Percentiles rank a stretch among this genome's conserved stretches.
phyloP scores from a whole-genome alignment of 192 early-diverging fungal species.

The Ramicandelaber brevisporus region DNA sequence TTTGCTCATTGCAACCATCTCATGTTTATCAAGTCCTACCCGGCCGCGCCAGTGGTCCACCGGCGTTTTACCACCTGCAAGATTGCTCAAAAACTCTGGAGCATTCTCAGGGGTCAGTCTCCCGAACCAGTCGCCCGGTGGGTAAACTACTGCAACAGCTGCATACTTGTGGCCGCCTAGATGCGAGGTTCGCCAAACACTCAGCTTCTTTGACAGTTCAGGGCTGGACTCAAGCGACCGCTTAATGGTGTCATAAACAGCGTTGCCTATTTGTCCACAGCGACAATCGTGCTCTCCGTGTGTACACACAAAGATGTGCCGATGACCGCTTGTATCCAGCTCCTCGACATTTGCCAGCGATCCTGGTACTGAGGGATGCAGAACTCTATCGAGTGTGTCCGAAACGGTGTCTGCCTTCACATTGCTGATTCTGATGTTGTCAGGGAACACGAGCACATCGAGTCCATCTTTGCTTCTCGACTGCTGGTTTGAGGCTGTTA shows the following conservation, averaged over 20 bases:
- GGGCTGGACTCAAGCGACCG: conserved; percentile 5
- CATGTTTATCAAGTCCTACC: no score
- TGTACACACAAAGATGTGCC: conserved; percentile 19
- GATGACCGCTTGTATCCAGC: conserved; percentile 11
- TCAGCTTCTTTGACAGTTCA: conserved; percentile 5
- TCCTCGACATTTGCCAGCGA: no score
- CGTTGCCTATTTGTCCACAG: conserved; percentile 10
- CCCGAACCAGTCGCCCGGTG: conserved; percentile 19
- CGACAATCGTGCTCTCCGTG: conserved; percentile 13
- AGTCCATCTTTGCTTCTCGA: background rate
- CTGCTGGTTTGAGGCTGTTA: no score
- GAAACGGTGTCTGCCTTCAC: conserved; percentile 7
- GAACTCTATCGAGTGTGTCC: conserved; percentile 13
- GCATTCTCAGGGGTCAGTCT: no score
- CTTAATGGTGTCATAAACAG: conserved; percentile 8
- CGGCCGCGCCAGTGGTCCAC: no score
- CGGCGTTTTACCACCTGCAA: no score
- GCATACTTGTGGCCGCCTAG: conserved; percentile 21
- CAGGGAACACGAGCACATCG: conserved; percentile 8
- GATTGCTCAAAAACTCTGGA: no score
- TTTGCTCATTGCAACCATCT: no score
- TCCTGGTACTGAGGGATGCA: no score
- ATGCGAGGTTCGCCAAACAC: conserved; percentile 17
- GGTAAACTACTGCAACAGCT: conserved; percentile 17
- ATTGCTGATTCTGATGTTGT: conserved; percentile 6